Conservation (phyloP, 2,329 filamentous ascomycete genomes). For the Trichoderma semiorbis region DNA sequence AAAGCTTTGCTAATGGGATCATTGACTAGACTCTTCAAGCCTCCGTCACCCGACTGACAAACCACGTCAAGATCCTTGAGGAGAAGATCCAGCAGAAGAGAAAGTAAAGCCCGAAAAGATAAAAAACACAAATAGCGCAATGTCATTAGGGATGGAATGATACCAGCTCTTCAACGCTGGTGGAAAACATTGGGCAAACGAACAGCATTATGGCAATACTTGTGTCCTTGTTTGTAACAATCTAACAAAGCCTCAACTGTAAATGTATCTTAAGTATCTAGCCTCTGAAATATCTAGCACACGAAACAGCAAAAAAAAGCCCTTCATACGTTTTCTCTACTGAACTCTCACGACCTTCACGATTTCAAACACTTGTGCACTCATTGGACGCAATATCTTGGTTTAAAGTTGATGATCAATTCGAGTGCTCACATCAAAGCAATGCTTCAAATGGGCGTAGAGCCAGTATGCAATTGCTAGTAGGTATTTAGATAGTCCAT, state of each 20-base stretch:
- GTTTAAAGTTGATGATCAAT: conserved; percentile 9
- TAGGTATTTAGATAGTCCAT: conserved; percentile 21
- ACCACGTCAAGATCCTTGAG: conserved; percentile 78
- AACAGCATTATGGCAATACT: neutral
- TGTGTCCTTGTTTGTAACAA: conserved; percentile 1
- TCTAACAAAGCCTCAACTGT: neutral
- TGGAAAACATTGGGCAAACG: neutral
- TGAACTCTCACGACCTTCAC: neutral
- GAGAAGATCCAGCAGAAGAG: conserved; percentile 73
- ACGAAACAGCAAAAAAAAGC: neutral
- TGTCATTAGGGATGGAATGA: neutral
- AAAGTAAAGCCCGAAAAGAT: conserved; percentile 45
- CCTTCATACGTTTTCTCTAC: neutral
- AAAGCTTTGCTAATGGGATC: neutral
- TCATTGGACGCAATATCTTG: neutral
- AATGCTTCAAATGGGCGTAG: conserved; percentile 26
- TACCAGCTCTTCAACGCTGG: neutral
- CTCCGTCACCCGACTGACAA: conserved; percentile 80
- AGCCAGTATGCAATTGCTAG: conserved; percentile 27
- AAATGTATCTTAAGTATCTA: neutral
- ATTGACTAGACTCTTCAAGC: conserved; percentile 71
- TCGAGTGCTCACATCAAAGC: conserved; percentile 18
- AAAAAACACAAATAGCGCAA: neutral
- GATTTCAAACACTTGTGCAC: neutral
- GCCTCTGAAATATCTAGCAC: neutral